A percentile compares a stretch with the other conserved stretches of the same genome.
phyloP scores from a whole-genome alignment of 129 eudicot genomes.

The Flaveria trinervia region DNA sequence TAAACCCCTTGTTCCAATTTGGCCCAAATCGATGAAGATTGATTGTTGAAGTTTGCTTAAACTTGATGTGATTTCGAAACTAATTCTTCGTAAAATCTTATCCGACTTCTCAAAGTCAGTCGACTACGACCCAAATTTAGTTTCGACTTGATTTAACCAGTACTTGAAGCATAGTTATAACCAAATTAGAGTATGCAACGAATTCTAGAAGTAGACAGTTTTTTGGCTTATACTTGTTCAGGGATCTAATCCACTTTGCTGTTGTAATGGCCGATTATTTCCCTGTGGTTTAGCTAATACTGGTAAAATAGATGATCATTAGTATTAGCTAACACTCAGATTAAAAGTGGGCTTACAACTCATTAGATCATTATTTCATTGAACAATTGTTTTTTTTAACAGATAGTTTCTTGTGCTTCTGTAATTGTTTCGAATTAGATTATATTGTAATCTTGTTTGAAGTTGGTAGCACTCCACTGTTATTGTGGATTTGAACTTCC shows the following conservation, averaged over 20 bases:
- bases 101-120: constrained; percentile 1
- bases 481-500: not conserved
- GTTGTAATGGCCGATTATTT: not conserved
- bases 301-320: not conserved
- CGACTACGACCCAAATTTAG: constrained; percentile 5
- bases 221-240: not conserved
- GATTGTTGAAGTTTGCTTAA: constrained; percentile 19
- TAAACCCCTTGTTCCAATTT: not conserved
- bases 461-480: not conserved
- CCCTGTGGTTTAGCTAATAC: not conserved
- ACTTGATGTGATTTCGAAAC: not conserved
- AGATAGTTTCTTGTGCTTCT: not conserved
- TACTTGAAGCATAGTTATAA: not conserved
- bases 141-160: not conserved
- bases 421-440: not conserved
- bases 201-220: not conserved
- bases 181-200: constrained; percentile 5
- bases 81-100: not conserved
- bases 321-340: not conserved
- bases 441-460: not conserved
- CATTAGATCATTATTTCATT: not conserved
- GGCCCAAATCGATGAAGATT: not conserved
- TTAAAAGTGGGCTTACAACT: not conserved
- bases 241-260: constrained; percentile 10
- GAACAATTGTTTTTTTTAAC: not conserved